Base-by-base conservation (phyloP, 2,329 filamentous ascomycete genomes). In the Periconia sp. region DNA sequence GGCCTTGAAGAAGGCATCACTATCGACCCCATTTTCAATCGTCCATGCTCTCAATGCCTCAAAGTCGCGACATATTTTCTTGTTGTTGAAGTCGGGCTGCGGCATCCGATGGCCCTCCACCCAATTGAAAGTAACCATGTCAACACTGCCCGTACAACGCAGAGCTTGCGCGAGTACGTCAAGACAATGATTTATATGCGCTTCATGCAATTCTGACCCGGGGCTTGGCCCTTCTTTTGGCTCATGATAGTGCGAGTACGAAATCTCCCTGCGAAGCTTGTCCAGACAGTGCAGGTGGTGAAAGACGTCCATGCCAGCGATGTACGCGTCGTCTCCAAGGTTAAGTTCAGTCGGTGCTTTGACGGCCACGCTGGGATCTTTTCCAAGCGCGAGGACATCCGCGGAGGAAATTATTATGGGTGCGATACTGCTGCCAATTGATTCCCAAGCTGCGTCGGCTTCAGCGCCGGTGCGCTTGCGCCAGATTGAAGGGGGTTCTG, bases 201-300 rank as follows among this genome's bases (percentile, higher is more conserved):
- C 52, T 8, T 45, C 41, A 15, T 54, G 52, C 47, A 54, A 40
- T 30, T 49, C 42, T 3, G 46, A 50, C 17, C 48, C 48, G 3
- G 48, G 48, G 13, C 41, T 31, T 6, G 48, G 48, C 5, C 48
- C 48, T 31, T 50, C 48, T 1, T 37, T 19, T 9, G 46, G 41
- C 47, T 54, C 53, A 17, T 52, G 49, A 27, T 52, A 52, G 30
- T 52, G 49, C 30, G 45, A 41, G 31, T 48, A 52, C 2, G 45
- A 49, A 9, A 51, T 51, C 23, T 55, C 53, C 2, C 53, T 49
- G 10, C 53, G 53, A 9, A 55, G 45, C 31, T 51, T 51, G 23
- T 55, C 53, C 6, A 55, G 42, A 23, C 53, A 55, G 18, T 55
- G 53, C n/a, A 55, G 31, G 41, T 55, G 53, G 27, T 55, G 53